Conservation (phyloP, 257 asterid species). For the Solanum sitiens region DNA sequence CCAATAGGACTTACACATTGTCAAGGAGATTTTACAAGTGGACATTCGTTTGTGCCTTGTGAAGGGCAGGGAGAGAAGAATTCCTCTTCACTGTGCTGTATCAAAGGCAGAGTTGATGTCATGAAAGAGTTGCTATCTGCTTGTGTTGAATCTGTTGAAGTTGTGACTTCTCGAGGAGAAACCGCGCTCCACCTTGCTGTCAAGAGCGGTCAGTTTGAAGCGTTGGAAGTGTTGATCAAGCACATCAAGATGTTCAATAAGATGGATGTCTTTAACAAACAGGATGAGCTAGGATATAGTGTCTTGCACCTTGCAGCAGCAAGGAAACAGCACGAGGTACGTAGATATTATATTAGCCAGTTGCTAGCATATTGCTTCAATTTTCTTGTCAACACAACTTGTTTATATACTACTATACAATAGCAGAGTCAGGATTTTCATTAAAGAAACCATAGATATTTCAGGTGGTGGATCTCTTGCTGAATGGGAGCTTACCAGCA, state of each 20-base stretch:
- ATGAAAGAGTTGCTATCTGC: slow-evolving; percentile 6
- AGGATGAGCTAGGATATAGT: slow-evolving; percentile 6
- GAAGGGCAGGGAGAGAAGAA: slow-evolving; percentile 23
- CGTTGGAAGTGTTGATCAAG: slow-evolving; percentile 1
- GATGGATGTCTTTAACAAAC: slow-evolving; percentile 9
- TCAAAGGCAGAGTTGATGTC: slow-evolving; percentile 16
- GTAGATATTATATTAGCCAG: not conserved
- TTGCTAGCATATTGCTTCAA: not conserved
- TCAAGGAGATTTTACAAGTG: slow-evolving; percentile 15
- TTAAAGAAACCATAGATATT: not conserved
- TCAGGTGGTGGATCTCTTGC: slow-evolving; percentile 29
- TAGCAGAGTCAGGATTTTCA: not conserved
- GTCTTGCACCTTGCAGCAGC: slow-evolving; percentile 22
- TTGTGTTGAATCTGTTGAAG: slow-evolving; percentile 7
- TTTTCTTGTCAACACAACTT: not conserved
- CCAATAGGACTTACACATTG: slow-evolving; percentile 20
- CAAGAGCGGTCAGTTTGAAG: slow-evolving; percentile 5
- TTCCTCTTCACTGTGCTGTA: slow-evolving; percentile 33
- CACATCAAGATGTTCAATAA: slow-evolving; percentile 6
- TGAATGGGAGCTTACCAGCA: slow-evolving; percentile 8
- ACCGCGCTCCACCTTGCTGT: slow-evolving; percentile 26
- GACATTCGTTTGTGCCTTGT: slow-evolving; percentile 17
- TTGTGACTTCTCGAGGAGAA: slow-evolving; percentile 22
- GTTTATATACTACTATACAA: not conserved
- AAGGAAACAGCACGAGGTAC: slow-evolving; percentile 38